Evolutionary conservation across 768 basidiomycete genomes (phyloP), one percentile per base, ranked within the genome.

Genomic region (Lepiota venenata): DNA sequence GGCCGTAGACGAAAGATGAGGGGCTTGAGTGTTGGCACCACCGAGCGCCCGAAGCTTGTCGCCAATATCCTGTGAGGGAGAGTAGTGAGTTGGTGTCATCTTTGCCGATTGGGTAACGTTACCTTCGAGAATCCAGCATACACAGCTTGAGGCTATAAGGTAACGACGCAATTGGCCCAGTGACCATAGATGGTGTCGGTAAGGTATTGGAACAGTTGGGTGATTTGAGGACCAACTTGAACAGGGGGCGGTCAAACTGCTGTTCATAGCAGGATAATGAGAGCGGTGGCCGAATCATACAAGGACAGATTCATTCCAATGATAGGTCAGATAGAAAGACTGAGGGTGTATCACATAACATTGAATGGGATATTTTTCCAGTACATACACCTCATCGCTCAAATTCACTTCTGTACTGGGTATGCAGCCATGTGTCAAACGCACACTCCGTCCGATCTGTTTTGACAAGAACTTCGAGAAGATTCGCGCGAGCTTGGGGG

Each of bases 321-420:
- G n/a, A n/a, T n/a, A n/a, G n/a, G n/a, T n/a, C n/a, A n/a, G n/a
- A n/a, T n/a, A n/a, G n/a, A n/a, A n/a, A n/a, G n/a, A n/a, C n/a
- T n/a, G n/a, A n/a, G n/a, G n/a, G n/a, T n/a, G n/a, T 54, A 48
- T 1, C 59, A 32, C 18, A 76, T 59, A 8, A 78, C 57, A 2
- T 63, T 50, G 3, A 54, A 20, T 0, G 72, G 70, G 16, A 78
- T 61, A 0, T 56, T 57, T 11, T 67, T 59, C 73, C 73, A 76
- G 41, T 75, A 78, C 1, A 67, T 60, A 27, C 60, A 69, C n/a
- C n/a, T n/a, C n/a, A 51, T 78, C 76, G 8, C 76, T 77, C 22
- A 67, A 64, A 18, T 70, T 63, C 2, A 66, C 60, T 0, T 47
- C 43, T 1, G 59, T 51, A n/a, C 58, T 73, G 69, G 15, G 60